A percentile compares a stretch with the other conserved stretches of the same genome.
phyloP scores from a whole-genome alignment of 495 filamentous ascomycete species.

The Talaromyces liani region DNA sequence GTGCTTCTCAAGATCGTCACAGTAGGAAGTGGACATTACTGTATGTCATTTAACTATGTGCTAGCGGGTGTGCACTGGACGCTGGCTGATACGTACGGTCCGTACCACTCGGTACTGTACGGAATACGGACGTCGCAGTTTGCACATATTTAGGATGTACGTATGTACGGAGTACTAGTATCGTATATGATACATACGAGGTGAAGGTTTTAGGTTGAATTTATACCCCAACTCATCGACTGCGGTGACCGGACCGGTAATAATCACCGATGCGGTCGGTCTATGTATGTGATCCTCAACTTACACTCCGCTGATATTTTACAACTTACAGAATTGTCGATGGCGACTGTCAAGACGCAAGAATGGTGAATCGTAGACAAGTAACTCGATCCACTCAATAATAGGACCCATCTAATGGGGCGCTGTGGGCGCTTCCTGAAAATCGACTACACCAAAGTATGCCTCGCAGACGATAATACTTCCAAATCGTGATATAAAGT shows the following conservation, averaged over 20 bases:
- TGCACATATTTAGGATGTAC: neutral
- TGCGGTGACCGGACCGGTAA: neutral
- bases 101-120: neutral
- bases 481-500: neutral
- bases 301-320: neutral
- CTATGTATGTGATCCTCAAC: neutral
- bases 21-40: neutral
- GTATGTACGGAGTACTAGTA: neutral
- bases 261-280: neutral
- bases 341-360: neutral
- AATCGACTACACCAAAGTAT: neutral
- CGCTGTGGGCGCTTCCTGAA: neutral
- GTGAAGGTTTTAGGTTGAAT: neutral
- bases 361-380: neutral
- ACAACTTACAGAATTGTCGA: neutral
- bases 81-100: neutral
- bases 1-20: neutral
- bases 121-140: neutral
- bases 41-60: neutral
- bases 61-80: neutral
- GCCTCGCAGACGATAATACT: neutral
- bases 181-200: neutral
- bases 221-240: neutral
- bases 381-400: neutral
- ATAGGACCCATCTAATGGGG: neutral